A percentile compares a stretch with the other conserved stretches of the same genome.
phyloP scores from a whole-genome alignment of 768 basidiomycete species.

The Tricholoma saponaceum region DNA sequence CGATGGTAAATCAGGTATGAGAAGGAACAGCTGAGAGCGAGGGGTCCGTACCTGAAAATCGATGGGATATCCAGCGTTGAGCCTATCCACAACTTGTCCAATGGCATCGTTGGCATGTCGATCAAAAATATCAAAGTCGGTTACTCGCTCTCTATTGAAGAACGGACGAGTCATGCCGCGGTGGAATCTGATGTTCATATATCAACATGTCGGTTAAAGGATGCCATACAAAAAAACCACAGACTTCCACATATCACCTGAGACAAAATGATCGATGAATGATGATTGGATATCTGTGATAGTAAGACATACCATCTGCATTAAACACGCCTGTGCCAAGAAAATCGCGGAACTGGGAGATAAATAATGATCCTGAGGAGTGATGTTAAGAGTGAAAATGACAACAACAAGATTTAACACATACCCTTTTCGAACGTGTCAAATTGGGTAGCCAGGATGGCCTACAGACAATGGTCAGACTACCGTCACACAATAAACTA shows the following conservation, averaged over 20 bases:
- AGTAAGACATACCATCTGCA: background rate
- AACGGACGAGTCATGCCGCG: conserved; percentile 68
- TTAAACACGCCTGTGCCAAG: background rate
- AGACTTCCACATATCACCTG: conserved; percentile 61
- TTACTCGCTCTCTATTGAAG: conserved; percentile 58
- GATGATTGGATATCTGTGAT: background rate
- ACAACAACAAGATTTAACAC: background rate
- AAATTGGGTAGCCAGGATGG: background rate
- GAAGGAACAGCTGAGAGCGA: background rate
- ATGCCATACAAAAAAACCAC: conserved; percentile 8
- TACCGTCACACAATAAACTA: background rate
- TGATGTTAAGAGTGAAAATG: background rate
- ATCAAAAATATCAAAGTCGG: conserved; percentile 61
- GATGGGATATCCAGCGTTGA: conserved; percentile 43
- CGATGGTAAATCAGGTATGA: background rate
- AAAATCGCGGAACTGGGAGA: background rate
- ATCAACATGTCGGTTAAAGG: background rate
- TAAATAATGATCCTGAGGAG: background rate
- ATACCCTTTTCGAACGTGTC: background rate
- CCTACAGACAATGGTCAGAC: background rate
- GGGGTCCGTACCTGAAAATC: conserved; percentile 50
- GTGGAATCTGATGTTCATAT: conserved; percentile 44
- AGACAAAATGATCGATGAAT: background rate
- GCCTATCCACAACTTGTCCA: conserved; percentile 36
- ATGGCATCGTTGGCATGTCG: conserved; percentile 49